These are phyloP conservation scores for Papiliotrema fonsecae DNA, from an alignment of 1,284 basidiomycete genomes.

Conservation along the genomic window DNA sequence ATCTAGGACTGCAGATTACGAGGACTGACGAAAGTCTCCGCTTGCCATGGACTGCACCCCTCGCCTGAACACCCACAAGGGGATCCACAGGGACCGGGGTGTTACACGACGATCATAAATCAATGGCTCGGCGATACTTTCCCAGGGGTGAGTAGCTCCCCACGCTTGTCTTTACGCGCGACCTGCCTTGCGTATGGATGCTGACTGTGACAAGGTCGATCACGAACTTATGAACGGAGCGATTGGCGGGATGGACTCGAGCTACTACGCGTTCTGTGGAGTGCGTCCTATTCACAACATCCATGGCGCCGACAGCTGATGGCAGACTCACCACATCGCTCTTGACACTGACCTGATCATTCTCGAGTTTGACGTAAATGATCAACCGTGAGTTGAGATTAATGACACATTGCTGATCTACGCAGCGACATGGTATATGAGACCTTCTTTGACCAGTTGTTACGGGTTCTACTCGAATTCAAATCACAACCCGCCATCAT, in stretches of 20 bases:
- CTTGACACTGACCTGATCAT: slow-evolving; percentile 44
- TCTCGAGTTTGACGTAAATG: slow-evolving; percentile 48
- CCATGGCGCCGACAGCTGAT: background rate
- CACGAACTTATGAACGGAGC: slow-evolving; percentile 41
- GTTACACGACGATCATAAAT: slow-evolving; percentile 38
- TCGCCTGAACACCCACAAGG: slow-evolving; percentile 37
- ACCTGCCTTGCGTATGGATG: too few relatives aligned
- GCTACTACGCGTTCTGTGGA: slow-evolving; percentile 48
- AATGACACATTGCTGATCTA: background rate
- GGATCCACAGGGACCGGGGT: slow-evolving; percentile 43
- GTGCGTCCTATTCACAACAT: slow-evolving; percentile 13
- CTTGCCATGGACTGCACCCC: slow-evolving; percentile 45
- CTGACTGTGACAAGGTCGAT: slow-evolving; percentile 6
- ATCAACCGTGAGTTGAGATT: slow-evolving; percentile 37
- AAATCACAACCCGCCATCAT: slow-evolving; percentile 41
- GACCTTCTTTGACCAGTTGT: slow-evolving; percentile 46
- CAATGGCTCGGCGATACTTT: slow-evolving; percentile 39
- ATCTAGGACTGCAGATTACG: background rate
- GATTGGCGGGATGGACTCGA: slow-evolving; percentile 47
- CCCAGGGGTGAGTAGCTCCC: slow-evolving; percentile 19
- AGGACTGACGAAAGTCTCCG: slow-evolving; percentile 33
- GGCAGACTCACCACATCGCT: slow-evolving; percentile 44
- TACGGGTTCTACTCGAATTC: slow-evolving; percentile 45
- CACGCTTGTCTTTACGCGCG: too few relatives aligned
- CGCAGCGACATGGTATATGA: slow-evolving; percentile 35